Evolutionary conservation across 257 asterid species (phyloP).

Genomic region (Solanum dulcamara): DNA sequence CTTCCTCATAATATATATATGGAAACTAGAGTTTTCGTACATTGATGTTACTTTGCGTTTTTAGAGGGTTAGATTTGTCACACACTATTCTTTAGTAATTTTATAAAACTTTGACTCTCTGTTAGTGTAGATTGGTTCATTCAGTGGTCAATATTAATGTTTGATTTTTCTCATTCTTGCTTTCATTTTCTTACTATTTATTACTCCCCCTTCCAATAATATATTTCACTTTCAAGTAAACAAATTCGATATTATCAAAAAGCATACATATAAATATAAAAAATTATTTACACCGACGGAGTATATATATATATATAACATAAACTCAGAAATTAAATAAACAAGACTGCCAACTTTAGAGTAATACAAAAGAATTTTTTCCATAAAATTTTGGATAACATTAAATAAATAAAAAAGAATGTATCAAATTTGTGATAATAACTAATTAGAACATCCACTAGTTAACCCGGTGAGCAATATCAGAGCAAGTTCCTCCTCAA

Average conservation of each 20-base stretch:
- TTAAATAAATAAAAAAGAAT: neutral
- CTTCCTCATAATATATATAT: no score
- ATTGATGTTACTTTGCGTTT: no score
- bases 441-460: neutral
- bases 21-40: no score
- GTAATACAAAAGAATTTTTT: neutral
- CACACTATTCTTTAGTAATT: no score
- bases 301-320: neutral
- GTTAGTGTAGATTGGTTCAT: no score
- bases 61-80: no score
- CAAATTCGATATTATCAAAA: neutral
- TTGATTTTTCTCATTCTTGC: no score
- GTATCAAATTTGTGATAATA: neutral
- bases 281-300: neutral
- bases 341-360: neutral
- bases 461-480: constrained; percentile 3
- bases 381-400: neutral
- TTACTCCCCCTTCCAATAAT: no score
- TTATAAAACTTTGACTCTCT: no score
- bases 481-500: constrained; percentile 10
- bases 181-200: no score
- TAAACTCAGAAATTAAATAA: no score
- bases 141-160: no score
- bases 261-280: neutral
- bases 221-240: neutral